phyloP scores from a whole-genome alignment of 768 basidiomycete genomes.

The Tylopilus sp. region DNA sequence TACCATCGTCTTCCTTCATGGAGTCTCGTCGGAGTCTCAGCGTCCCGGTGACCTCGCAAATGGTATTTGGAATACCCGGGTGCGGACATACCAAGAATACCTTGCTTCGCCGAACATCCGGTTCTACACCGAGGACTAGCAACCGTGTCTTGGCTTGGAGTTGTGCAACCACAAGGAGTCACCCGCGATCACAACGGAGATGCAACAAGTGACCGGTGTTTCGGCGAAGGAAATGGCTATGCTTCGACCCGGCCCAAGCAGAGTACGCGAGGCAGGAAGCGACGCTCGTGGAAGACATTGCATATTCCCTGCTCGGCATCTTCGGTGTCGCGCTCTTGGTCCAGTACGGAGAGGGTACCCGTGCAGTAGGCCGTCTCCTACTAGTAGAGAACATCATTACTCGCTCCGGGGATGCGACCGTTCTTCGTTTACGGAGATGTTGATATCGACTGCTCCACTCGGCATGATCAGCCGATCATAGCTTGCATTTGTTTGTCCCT shows the following conservation, averaged over 20 bases:
- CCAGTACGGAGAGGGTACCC: constrained; percentile 16
- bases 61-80: constrained; percentile 14
- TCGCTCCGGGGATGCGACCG: not conserved
- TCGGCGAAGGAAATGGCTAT: not conserved
- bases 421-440: too few relatives aligned
- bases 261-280: constrained; percentile 4
- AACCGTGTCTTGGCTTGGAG: not conserved
- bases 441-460: too few relatives aligned
- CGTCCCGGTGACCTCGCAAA: too few relatives aligned
- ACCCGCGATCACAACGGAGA: not conserved
- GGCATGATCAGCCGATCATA: too few relatives aligned
- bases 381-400: not conserved
- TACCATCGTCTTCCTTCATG: not conserved
- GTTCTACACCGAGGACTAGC: constrained; percentile 14
- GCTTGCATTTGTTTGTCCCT: too few relatives aligned
- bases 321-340: constrained; percentile 4
- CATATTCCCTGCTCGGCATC: too few relatives aligned
- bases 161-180: constrained; percentile 7
- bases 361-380: too few relatives aligned
- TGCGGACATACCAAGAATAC: constrained; percentile 8
- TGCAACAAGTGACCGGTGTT: not conserved
- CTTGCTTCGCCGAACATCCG: constrained; percentile 4
- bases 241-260: not conserved
- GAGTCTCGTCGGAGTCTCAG: too few relatives aligned
- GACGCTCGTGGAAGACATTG: constrained; percentile 7